phyloP scores from a whole-genome alignment of 2,329 filamentous ascomycete species.

The Acarospora socialis region DNA sequence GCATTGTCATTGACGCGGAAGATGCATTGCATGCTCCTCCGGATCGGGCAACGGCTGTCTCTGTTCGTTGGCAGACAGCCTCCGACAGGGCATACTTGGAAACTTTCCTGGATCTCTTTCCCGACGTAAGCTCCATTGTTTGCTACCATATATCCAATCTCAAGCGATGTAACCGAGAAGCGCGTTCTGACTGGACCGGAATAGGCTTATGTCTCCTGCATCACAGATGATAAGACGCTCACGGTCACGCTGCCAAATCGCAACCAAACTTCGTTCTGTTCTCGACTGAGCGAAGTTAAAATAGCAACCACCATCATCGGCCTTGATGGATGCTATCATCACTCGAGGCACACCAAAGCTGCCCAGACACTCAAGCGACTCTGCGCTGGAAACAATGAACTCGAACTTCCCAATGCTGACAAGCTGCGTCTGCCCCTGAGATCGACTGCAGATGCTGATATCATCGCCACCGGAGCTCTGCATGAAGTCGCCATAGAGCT shows the following conservation, averaged over 20 bases:
- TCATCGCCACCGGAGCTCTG: slow-evolving; percentile 1
- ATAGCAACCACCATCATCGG: neutral
- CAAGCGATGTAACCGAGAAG: slow-evolving; percentile 2
- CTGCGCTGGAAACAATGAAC: slow-evolving; percentile 2
- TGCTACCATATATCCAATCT: too few species aligned
- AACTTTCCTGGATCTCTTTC: neutral
- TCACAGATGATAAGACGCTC: slow-evolving; percentile 4
- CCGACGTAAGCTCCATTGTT: too few species aligned
- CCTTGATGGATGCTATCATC: slow-evolving; percentile 6
- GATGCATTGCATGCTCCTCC: neutral
- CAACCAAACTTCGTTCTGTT: slow-evolving; percentile 1
- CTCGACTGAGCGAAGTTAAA: neutral
- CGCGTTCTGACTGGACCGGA: neutral
- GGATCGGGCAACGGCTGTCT: neutral
- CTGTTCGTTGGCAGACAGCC: slow-evolving; percentile 8
- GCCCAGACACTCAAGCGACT: slow-evolving; percentile 3
- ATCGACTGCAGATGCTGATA: slow-evolving; percentile 10
- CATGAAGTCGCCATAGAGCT: slow-evolving; percentile 2
- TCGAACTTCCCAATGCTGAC: slow-evolving; percentile 2
- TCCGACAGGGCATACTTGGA: slow-evolving; percentile 1
- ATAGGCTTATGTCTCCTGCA: slow-evolving; percentile 7
- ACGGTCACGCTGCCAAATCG: slow-evolving; percentile 3
- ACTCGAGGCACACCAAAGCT: slow-evolving; percentile 1
- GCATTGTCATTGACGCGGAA: slow-evolving; percentile 5
- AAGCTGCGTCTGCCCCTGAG: slow-evolving; percentile 2